Evolutionary conservation across 2,329 filamentous ascomycete species (phyloP), one percentile per base, ranked within the genome.

Genomic region (Neoscytalidium dimidiatum): DNA sequence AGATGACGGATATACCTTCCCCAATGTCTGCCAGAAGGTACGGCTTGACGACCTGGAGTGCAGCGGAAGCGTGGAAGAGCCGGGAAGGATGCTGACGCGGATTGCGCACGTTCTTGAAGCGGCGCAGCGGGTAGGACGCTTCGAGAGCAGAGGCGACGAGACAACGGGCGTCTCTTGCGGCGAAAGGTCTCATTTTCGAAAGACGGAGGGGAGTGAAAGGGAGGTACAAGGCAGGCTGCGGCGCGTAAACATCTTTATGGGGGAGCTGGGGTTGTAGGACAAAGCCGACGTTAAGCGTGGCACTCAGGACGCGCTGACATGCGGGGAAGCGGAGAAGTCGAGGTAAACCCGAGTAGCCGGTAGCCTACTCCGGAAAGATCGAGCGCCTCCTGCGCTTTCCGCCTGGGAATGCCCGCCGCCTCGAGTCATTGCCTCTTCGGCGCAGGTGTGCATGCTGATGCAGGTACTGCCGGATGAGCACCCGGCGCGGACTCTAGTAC

Each of bases 1-100:
- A 3, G 44, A 49, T 11, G 28, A 17, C 52, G 29, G 11, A 75
- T 80, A 68, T 71, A 90, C 91, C 91, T 84, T 96, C 92, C 58
- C 92, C 92, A 78, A 96, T 95, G 74, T 96, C 92, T 68, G 92
- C 92, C 66, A 96, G 80, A 44, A 94, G 73, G 66, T 95, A 93
- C 1, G 92, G 92, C 79, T 94, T 94, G 52, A 95, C 83, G 1
- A 84, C 86, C 28, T 76, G 69, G 46, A 72, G 66, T 19, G 65
- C 69, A 14, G 68, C 65, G 19, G 79, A 77, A 23, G 67, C 70
- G 66, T 75, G 73, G 58, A 83, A 64, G 13, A 21, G 21, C 29
- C 44, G 63, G 26, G 63, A 38, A 19, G 43, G 63, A 44, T 58
- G 26, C 13, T 64, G 52, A 41, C 53, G 44, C 19, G 43, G 61